These are phyloP conservation scores for Pseudocercospora pini-densiflorae DNA, from an alignment of 2,329 filamentous ascomycete species.

Conservation along the genomic window DNA sequence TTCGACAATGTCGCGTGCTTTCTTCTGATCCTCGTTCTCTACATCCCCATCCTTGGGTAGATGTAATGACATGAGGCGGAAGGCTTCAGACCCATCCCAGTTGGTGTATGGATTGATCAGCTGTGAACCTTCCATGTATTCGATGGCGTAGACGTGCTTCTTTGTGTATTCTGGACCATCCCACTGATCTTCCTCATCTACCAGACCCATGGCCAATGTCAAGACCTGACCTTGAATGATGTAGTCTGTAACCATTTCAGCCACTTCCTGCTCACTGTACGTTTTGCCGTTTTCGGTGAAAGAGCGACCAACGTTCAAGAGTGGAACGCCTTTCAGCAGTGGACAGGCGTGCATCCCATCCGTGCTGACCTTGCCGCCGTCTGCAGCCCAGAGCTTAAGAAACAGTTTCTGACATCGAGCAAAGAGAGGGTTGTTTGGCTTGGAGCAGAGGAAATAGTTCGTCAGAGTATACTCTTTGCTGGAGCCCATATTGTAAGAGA, in stretches of 20 bases:
- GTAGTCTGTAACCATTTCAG: slow-evolving; percentile 58
- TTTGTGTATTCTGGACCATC: slow-evolving; percentile 58
- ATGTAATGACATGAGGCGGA: slow-evolving; percentile 54
- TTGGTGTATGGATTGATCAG: slow-evolving; percentile 58
- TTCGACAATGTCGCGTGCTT: slow-evolving; percentile 58
- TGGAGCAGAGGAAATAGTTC: slow-evolving; percentile 56
- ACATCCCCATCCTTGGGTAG: slow-evolving; percentile 45
- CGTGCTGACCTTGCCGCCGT: slow-evolving; percentile 54
- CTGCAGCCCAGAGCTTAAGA: slow-evolving; percentile 53
- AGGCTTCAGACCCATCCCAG: slow-evolving; percentile 58
- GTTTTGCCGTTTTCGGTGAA: slow-evolving; percentile 38
- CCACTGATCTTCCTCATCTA: slow-evolving; percentile 58
- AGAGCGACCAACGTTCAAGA: slow-evolving; percentile 38
- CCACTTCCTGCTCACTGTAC: slow-evolving; percentile 41
- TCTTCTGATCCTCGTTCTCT: slow-evolving; percentile 53
- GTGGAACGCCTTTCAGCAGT: slow-evolving; percentile 52
- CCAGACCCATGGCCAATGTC: slow-evolving; percentile 56
- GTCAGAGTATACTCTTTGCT: slow-evolving; percentile 45
- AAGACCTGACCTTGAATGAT: slow-evolving; percentile 62
- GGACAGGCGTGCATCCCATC: slow-evolving; percentile 56
- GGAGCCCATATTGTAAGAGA: slow-evolving; percentile 52
- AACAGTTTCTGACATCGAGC: slow-evolving; percentile 55
- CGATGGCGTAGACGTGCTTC: slow-evolving; percentile 56
- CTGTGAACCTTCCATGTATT: slow-evolving; percentile 57
- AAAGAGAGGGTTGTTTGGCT: slow-evolving; percentile 54